Evolutionary conservation across 352 stramenopile species (phyloP).

Genomic region (Globisporangium yorkense): DNA sequence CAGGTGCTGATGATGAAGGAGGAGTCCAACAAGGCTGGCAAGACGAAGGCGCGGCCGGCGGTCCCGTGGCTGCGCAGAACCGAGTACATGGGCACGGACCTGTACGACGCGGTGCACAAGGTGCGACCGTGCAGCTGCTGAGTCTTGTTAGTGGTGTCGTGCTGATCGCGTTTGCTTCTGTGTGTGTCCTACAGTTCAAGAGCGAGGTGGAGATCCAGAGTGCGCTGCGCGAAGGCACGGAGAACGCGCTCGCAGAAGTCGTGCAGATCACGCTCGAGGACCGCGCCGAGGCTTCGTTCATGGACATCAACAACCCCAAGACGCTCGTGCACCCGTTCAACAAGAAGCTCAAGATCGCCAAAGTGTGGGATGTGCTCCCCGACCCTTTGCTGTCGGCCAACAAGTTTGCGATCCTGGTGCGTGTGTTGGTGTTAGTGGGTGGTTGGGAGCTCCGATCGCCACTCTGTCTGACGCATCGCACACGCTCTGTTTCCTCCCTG

Average conservation of each 20-base stretch:
- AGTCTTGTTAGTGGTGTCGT: too few relatives aligned
- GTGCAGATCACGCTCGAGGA: constrained; percentile 65
- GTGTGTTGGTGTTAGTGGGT: constrained; percentile 5
- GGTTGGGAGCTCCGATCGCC: too few relatives aligned
- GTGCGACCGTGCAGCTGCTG: constrained; percentile 5
- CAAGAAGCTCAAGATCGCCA: constrained; percentile 75
- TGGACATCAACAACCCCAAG: constrained; percentile 55
- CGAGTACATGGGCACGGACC: constrained; percentile 84
- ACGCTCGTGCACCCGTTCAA: constrained; percentile 77
- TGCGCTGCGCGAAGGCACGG: constrained; percentile 71
- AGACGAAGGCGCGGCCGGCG: constrained; percentile 57
- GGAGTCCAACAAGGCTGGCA: constrained; percentile 33
- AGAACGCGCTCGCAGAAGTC: constrained; percentile 73
- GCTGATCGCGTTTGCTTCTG: too few relatives aligned
- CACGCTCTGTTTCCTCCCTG: not conserved
- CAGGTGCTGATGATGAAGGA: constrained; percentile 81
- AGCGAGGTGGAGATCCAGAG: constrained; percentile 83
- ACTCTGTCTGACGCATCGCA: too few relatives aligned
- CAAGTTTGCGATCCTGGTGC: constrained; percentile 79
- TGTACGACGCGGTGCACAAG: constrained; percentile 83
- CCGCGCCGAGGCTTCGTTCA: constrained; percentile 76
- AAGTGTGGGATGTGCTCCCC: constrained; percentile 80
- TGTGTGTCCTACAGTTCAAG: constrained; percentile 39
- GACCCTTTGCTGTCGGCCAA: constrained; percentile 73
- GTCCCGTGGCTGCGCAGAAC: constrained; percentile 80